A percentile compares a stretch with the other conserved stretches of the same genome.
These are phyloP conservation scores for Catunica adiposa DNA, from an alignment of 2,329 filamentous ascomycete species.

Conservation along the genomic window DNA sequence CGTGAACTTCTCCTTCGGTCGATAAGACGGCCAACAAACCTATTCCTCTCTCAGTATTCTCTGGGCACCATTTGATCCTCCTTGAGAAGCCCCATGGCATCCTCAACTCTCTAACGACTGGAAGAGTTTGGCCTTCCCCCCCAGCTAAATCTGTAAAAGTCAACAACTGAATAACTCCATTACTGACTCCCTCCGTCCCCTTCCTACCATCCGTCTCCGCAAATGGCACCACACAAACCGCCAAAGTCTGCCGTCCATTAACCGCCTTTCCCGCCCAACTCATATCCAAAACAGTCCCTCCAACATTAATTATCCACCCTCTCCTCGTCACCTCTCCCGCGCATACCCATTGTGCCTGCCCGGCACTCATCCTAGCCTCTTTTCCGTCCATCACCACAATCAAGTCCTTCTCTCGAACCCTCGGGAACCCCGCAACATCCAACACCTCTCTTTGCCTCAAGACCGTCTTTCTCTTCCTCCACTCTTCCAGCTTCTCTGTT, in stretches of 20 bases:
- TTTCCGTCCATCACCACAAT: slow-evolving; percentile 20
- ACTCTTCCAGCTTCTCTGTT: slow-evolving; percentile 2
- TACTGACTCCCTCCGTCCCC: slow-evolving; percentile 24
- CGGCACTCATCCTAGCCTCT: slow-evolving; percentile 19
- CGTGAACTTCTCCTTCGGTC: slow-evolving; percentile 32
- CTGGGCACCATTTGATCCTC: slow-evolving; percentile 38
- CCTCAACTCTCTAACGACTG: slow-evolving; percentile 29
- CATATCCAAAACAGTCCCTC: slow-evolving; percentile 35
- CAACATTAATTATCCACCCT: slow-evolving; percentile 39
- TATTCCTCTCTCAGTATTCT: slow-evolving; percentile 21
- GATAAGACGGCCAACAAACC: slow-evolving; percentile 34
- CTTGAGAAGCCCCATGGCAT: slow-evolving; percentile 34
- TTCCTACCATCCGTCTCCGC: slow-evolving; percentile 31
- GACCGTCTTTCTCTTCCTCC: slow-evolving; percentile 5
- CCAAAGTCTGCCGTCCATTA: slow-evolving; percentile 28
- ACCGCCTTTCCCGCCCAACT: slow-evolving; percentile 33
- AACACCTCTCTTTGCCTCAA: slow-evolving; percentile 3
- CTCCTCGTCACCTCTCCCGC: slow-evolving; percentile 16
- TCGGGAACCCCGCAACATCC: slow-evolving; percentile 20
- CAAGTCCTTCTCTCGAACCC: slow-evolving; percentile 20
- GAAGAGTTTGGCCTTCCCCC: slow-evolving; percentile 20
- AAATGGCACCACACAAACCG: slow-evolving; percentile 31
- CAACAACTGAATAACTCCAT: slow-evolving; percentile 38
- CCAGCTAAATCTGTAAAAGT: slow-evolving; percentile 24
- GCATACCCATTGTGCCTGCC: slow-evolving; percentile 15